Base-by-base conservation (phyloP, 148 eudicot species). In the Rhododendron ferrugineum region DNA sequence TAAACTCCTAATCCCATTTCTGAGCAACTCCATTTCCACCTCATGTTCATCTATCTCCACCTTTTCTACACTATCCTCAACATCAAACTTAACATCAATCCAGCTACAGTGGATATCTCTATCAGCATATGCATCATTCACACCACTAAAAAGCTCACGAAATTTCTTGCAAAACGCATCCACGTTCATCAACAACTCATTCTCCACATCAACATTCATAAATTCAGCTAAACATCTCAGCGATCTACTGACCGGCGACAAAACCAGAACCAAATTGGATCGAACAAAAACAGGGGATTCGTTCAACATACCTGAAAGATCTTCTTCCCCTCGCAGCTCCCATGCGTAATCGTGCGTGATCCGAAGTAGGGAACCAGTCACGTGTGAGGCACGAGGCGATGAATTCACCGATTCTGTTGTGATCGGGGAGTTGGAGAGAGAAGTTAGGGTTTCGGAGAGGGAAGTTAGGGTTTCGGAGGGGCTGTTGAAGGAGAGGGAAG, bases 61-160 rank as follows among this genome's bases (percentile, higher is more conserved):
- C 9, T 75, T 77, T 20, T 83, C 70, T 8, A 28, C 72, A 81
- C 62, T 78, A 72, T 8, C 78, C 20, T 87, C 87, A 2, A 60
- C 7, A 26, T 86, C 87, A 86, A 72, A 88, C 62, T n/a, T 86
- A 37, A 94, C 92, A 89, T 95, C 93, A 74, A 95, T 87, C 99
- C 99, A 96, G 64, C 94, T 88, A 78, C 91, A 88, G 87, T 92
- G 96, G 73, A 96, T 92, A 89, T 94, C 94, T 88, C 94, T 93
- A 82, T 70, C 80, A 80, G 68, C 60, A 91, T 89, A 95, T 9
- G 91, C 91, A 86, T 92, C 93, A 42, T 79, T 91, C 42, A 91
- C 96, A 76, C 80, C 82, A 86, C 91, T 86, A 88, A 95, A 96
- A 78, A 80, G 26, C 62, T 82, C 84, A 30, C 78, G 42, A 88